A percentile compares a stretch with the other conserved stretches of the same genome.
These are phyloP conservation scores for Deuterostichococcus epilithicus DNA, from an alignment of 139 green algal species.

Conservation along the genomic window DNA sequence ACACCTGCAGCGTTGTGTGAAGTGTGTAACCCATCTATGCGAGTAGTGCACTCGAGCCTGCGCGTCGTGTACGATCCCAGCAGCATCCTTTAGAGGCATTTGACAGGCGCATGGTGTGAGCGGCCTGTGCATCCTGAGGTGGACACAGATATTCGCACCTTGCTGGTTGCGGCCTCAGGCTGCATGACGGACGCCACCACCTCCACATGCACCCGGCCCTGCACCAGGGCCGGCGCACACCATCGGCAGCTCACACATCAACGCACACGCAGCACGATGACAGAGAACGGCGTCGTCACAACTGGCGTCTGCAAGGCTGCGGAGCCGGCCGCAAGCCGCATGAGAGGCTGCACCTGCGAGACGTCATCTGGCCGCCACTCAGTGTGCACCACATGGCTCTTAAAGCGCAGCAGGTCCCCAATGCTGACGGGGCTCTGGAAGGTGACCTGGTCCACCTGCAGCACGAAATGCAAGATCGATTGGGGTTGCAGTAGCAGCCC, in stretches of 20 bases:
- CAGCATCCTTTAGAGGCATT: no score
- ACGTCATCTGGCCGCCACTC: neutral
- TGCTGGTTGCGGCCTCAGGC: constrained; percentile 41
- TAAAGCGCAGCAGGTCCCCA: constrained; percentile 72
- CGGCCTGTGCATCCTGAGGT: neutral
- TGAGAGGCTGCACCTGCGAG: neutral
- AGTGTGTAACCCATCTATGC: no score
- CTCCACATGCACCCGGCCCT: constrained; percentile 36
- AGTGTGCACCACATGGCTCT: constrained; percentile 47
- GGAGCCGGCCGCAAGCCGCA: neutral
- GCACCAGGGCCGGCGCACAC: neutral
- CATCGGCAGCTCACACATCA: neutral
- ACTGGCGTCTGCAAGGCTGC: neutral
- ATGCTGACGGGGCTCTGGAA: constrained; percentile 72
- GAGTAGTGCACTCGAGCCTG: no score
- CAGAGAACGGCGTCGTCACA: neutral
- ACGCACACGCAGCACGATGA: neutral
- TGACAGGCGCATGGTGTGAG: no score
- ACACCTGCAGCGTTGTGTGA: neutral
- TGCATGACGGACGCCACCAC: constrained; percentile 49
- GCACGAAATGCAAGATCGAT: constrained; percentile 4
- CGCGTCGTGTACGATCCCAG: no score
- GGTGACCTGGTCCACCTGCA: constrained; percentile 45
- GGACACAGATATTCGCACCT: constrained; percentile 5
- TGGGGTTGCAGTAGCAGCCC: neutral